phyloP scores from a whole-genome alignment of 2,329 filamentous ascomycete genomes.

The Macrophomina pseudophaseolina region DNA sequence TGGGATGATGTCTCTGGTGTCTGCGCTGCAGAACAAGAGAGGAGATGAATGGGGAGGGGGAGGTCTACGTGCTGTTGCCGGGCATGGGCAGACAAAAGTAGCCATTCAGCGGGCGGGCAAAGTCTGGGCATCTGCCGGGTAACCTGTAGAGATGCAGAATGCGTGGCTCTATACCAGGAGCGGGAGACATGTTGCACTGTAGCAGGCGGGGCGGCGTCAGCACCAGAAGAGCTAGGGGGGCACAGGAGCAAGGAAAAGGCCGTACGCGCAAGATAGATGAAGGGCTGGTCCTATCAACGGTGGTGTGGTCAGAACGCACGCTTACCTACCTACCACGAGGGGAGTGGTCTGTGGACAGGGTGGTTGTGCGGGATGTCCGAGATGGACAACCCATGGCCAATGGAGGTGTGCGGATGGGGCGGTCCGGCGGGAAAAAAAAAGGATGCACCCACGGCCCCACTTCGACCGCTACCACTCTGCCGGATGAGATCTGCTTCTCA shows the following conservation, averaged over 20 bases:
- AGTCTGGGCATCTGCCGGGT: conserved; percentile 8
- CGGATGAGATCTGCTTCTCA: background rate
- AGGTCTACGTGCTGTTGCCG: background rate
- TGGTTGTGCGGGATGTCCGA: background rate
- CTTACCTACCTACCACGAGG: background rate
- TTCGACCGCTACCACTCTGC: background rate
- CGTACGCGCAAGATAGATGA: conserved; percentile 7
- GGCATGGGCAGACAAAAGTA: conserved; percentile 14
- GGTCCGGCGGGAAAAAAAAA: conserved; percentile 3
- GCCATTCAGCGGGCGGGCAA: background rate
- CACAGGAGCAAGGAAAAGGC: background rate
- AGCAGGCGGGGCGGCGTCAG: conserved; percentile 5
- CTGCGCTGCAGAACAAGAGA: background rate
- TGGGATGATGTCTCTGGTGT: background rate
- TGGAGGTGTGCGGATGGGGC: background rate
- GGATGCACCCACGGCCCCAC: background rate
- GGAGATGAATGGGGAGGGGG: background rate
- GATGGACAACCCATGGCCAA: background rate
- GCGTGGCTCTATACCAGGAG: background rate
- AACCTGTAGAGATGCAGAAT: background rate
- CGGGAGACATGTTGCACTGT: background rate
- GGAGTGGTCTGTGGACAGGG: background rate
- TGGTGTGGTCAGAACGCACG: background rate
- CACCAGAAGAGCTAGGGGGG: background rate
- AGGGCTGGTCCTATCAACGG: background rate